Evolutionary conservation across 2,329 filamentous ascomycete species (phyloP).

Genomic region (Fusarium haematococcum): DNA sequence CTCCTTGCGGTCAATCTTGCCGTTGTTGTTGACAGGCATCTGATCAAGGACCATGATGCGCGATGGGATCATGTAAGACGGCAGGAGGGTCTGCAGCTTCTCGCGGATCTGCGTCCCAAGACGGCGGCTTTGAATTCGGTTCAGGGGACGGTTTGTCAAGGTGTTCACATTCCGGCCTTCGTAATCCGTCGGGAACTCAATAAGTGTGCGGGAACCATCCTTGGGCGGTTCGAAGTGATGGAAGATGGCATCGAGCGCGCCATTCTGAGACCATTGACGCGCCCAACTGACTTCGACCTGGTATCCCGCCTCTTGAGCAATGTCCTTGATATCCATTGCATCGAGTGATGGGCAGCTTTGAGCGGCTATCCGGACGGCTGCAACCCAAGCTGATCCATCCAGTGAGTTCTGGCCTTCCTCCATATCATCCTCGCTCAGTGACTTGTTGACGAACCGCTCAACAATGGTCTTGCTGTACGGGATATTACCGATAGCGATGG

Average conservation of each 20-base stretch:
- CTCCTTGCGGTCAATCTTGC: conserved; percentile 40
- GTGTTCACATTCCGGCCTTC: background rate
- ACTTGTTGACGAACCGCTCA: conserved; percentile 35
- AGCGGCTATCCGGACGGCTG: background rate
- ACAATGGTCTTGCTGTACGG: conserved; percentile 46
- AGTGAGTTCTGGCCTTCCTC: background rate
- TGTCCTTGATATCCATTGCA: conserved; percentile 24
- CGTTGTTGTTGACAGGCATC: conserved; percentile 43
- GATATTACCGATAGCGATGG: conserved; percentile 41
- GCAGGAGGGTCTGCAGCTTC: conserved; percentile 14
- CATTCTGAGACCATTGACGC: conserved; percentile 43
- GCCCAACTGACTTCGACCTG: conserved; percentile 59
- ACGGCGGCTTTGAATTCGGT: conserved; percentile 7
- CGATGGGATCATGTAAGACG: conserved; percentile 44
- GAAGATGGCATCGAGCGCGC: conserved; percentile 31
- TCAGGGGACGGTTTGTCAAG: conserved; percentile 33
- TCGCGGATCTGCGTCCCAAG: conserved; percentile 4
- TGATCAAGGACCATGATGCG: conserved; percentile 36
- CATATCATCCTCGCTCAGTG: conserved; percentile 10
- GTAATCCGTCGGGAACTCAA: conserved; percentile 27
- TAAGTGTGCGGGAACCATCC: conserved; percentile 2
- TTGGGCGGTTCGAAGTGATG: conserved; percentile 13
- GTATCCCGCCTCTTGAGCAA: conserved; percentile 53
- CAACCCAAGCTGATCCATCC: conserved; percentile 12
- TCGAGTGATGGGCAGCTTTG: conserved; percentile 15